phyloP scores from a whole-genome alignment of 2,329 filamentous ascomycete genomes.

The Hyphodiscus sp. region DNA sequence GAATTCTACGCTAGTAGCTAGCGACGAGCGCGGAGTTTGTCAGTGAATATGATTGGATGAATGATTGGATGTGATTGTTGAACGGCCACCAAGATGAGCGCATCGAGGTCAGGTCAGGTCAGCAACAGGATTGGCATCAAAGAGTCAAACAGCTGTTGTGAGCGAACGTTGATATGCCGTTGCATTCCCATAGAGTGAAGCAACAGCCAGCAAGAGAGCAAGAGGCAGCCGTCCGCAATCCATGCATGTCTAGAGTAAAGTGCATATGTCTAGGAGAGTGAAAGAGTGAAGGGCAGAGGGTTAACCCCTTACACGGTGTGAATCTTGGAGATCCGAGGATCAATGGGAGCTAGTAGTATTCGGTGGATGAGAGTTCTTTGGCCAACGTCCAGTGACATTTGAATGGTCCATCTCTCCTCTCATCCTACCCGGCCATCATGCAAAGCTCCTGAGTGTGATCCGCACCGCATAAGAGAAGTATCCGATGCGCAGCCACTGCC shows the following conservation, averaged over 20 bases:
- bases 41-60: neutral
- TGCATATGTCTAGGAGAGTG: too few relatives aligned
- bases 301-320: neutral
- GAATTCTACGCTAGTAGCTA: conserved; percentile 1
- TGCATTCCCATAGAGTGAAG: too few relatives aligned
- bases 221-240: too few relatives aligned
- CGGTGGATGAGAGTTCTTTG: neutral
- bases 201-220: too few relatives aligned
- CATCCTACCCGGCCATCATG: neutral
- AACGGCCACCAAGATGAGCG: neutral
- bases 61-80: neutral
- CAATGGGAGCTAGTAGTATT: neutral
- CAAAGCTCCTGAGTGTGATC: conserved; percentile 2
- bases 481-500: neutral
- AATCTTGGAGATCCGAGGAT: neutral
- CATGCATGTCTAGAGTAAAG: too few relatives aligned
- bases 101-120: neutral
- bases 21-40: neutral
- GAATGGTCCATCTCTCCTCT: neutral
- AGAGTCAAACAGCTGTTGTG: too few relatives aligned
- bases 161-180: too few relatives aligned
- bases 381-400: neutral
- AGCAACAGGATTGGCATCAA: too few relatives aligned
- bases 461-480: conserved; percentile 4
- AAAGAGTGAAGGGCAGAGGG: too few relatives aligned